Conservation (phyloP, 2,329 filamentous ascomycete genomes). For the Elsinoe batatas region DNA sequence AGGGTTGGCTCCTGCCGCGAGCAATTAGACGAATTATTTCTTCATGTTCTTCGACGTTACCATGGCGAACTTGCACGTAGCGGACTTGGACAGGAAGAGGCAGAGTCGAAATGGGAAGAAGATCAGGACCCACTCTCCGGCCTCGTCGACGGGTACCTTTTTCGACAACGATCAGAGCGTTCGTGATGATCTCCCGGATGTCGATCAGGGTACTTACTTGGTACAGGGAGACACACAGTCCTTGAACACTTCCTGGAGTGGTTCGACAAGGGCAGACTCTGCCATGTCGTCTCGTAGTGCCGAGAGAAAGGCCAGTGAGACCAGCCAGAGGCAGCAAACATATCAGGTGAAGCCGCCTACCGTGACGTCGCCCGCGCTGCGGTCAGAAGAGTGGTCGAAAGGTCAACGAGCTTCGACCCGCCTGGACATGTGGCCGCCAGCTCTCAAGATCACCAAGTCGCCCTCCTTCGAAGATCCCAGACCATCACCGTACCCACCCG, state of each 20-base stretch:
- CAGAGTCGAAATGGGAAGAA: constrained; percentile 11
- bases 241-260: constrained; percentile 1
- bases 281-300: constrained; percentile 12
- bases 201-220: neutral
- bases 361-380: neutral
- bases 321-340: neutral
- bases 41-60: constrained; percentile 8
- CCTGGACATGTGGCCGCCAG: constrained; percentile 10
- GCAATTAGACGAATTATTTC: neutral
- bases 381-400: neutral
- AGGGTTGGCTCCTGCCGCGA: constrained; percentile 8
- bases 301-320: constrained; percentile 2
- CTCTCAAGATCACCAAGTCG: constrained; percentile 2
- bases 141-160: constrained; percentile 10
- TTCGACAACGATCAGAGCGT: constrained; percentile 11
- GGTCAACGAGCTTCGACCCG: neutral
- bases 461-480: constrained; percentile 6
- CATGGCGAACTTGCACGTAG: constrained; percentile 8
- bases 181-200: neutral
- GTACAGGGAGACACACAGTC: neutral
- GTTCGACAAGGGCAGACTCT: constrained; percentile 8
- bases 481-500: neutral
- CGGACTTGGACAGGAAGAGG: constrained; percentile 3
- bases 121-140: constrained; percentile 12
- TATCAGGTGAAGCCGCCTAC: constrained; percentile 2